phyloP scores from a whole-genome alignment of 768 basidiomycete species.

The Fibroporia radiculosa region DNA sequence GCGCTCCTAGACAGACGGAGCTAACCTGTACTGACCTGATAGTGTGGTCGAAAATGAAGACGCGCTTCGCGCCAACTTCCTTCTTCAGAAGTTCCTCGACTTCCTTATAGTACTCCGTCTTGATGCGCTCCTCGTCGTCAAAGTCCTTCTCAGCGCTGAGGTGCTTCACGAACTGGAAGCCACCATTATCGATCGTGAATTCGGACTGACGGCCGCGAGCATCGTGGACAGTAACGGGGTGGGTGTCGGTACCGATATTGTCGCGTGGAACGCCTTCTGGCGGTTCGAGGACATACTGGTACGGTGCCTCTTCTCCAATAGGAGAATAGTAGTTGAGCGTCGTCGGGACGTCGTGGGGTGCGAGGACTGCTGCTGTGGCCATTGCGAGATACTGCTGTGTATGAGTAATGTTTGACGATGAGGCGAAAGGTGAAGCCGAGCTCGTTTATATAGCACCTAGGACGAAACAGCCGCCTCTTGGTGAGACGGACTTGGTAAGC shows the following conservation, averaged over 20 bases:
- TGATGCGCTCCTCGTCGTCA: slow-evolving; percentile 30
- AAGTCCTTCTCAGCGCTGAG: slow-evolving; percentile 10
- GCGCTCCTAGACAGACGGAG: no score
- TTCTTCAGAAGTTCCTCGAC: slow-evolving; percentile 34
- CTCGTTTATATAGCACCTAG: no score
- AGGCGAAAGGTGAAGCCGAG: no score
- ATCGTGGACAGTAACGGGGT: slow-evolving; percentile 22
- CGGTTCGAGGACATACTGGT: slow-evolving; percentile 25
- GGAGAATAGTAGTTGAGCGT: slow-evolving; percentile 30
- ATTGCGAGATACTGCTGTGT: no score
- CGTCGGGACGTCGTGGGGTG: slow-evolving; percentile 29
- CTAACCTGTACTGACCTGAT: slow-evolving; percentile 30
- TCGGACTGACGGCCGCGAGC: slow-evolving; percentile 23
- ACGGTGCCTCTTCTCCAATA: slow-evolving; percentile 24
- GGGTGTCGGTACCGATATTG: slow-evolving; percentile 25
- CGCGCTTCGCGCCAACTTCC: slow-evolving; percentile 30
- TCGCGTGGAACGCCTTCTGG: slow-evolving; percentile 13
- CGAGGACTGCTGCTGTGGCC: slow-evolving; percentile 20
- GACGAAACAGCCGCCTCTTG: no score
- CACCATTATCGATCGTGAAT: slow-evolving; percentile 29
- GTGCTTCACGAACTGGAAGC: slow-evolving; percentile 33
- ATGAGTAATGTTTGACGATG: no score
- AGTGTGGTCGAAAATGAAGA: slow-evolving; percentile 40
- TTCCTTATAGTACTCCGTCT: slow-evolving; percentile 33
- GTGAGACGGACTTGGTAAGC: no score